Evolutionary conservation across 2,329 filamentous ascomycete species (phyloP).

Genomic region (Colletotrichum euphorbiae): DNA sequence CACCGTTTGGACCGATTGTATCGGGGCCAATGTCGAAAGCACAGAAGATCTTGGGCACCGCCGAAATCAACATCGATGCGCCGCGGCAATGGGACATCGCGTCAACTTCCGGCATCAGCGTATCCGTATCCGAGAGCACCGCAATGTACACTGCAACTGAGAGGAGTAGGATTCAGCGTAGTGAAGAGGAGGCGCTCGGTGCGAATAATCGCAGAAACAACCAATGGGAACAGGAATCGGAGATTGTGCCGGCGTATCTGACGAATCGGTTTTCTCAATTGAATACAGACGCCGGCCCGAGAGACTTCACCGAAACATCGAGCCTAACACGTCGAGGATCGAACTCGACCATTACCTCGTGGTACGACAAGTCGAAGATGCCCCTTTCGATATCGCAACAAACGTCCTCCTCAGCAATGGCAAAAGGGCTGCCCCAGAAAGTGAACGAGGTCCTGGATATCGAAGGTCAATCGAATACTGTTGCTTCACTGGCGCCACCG

Average conservation of each 20-base stretch:
- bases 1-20: slow-evolving; percentile 44
- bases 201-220: slow-evolving; percentile 44
- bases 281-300: slow-evolving; percentile 22
- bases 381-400: slow-evolving; percentile 69
- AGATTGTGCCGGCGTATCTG: slow-evolving; percentile 54
- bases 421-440: slow-evolving; percentile 64
- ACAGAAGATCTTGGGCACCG: slow-evolving; percentile 62
- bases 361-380: slow-evolving; percentile 67
- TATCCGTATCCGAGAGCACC: slow-evolving; percentile 55
- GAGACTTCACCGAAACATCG: slow-evolving; percentile 53
- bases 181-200: slow-evolving; percentile 28
- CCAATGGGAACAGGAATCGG: slow-evolving; percentile 61
- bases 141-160: slow-evolving; percentile 48
- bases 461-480: slow-evolving; percentile 48
- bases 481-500: slow-evolving; percentile 39
- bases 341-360: slow-evolving; percentile 66
- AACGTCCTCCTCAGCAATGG: slow-evolving; percentile 69
- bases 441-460: slow-evolving; percentile 60
- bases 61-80: slow-evolving; percentile 57
- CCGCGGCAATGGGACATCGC: slow-evolving; percentile 55
- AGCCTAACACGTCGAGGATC: slow-evolving; percentile 62
- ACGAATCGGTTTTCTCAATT: slow-evolving; percentile 36
- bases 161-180: slow-evolving; percentile 5
- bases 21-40: slow-evolving; percentile 61
- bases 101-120: slow-evolving; percentile 59